phyloP scores from a whole-genome alignment of 2,329 filamentous ascomycete genomes.

The Aspergillus amoenus region DNA sequence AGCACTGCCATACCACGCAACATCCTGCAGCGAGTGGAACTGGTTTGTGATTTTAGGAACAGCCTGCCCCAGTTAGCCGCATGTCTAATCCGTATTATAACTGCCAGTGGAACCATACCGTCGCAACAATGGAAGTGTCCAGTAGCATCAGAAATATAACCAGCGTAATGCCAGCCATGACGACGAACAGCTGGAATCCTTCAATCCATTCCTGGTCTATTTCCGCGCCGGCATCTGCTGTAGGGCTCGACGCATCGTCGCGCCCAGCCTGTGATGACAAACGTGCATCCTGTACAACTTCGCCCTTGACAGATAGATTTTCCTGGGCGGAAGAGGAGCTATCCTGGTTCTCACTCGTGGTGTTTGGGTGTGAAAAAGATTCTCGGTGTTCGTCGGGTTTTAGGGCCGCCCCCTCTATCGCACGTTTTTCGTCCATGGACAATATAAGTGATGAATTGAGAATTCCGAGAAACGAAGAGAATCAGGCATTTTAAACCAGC shows the following conservation, averaged over 20 bases:
- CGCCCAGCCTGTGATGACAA: not conserved
- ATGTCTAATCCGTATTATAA: too few species aligned
- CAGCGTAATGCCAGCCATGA: constrained; percentile 41
- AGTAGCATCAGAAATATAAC: constrained; percentile 51
- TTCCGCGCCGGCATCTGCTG: not conserved
- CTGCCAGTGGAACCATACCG: constrained; percentile 29
- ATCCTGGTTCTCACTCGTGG: not conserved
- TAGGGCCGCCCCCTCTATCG: not conserved
- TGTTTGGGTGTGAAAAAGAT: not conserved
- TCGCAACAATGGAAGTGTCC: constrained; percentile 55
- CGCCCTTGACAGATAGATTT: not conserved
- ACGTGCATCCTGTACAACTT: not conserved
- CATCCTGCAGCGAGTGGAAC: constrained; percentile 34
- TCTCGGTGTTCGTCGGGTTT: not conserved
- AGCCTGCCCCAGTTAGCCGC: too few species aligned
- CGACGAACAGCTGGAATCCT: constrained; percentile 19
- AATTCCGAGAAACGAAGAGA: too few species aligned
- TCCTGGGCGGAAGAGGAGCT: not conserved
- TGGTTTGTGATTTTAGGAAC: constrained; percentile 51
- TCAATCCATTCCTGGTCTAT: constrained; percentile 15
- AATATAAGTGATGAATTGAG: too few species aligned
- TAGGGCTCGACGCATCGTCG: not conserved
- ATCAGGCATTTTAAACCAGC: too few species aligned
- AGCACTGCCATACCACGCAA: constrained; percentile 40
- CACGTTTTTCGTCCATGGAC: not conserved